Base-by-base conservation (phyloP, 768 basidiomycete genomes). In the Phylloporus arenicola region DNA sequence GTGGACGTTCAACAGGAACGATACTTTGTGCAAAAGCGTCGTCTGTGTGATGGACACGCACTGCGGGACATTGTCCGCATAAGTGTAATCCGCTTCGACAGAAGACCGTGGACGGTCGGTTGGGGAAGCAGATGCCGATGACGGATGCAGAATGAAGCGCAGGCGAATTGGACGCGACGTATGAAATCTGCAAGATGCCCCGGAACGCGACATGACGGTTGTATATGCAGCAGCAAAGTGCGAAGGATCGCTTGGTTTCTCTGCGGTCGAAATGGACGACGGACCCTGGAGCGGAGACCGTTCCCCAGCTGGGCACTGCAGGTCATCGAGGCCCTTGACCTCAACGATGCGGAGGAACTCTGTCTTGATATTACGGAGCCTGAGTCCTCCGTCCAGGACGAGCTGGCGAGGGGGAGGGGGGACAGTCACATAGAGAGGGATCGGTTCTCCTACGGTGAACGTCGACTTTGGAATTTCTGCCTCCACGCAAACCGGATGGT, bases 181-280 rank as follows among this genome's bases (percentile, higher is more conserved):
- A 57, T 96, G 92, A 64, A 96, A 92, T 41, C 92, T 84, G 65
- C 92, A 92, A 17, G 91, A 86, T 38, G 92, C 93, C 41, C 95
- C 95, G 13, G 93, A 92, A 7, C 86, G 80, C 12, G 91, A 84
- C 24, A 97, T 73, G 45, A 84, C 74, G 3, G 76, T 73, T 34
- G 74, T 70, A 56, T 78, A 77, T 37, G 73, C 68, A 16, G 75
- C 69, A 25, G 72, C 71, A 52, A 71, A 71, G 17, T 68, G 54
- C 4, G 54, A 51, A 20, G 72, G 71, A 6, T 71, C 63, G 53
- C 59, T 60, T 22, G 61, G 54, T 46, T 61, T 73, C 62, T 62
- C 69, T 58, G 22, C 48, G 5, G 51, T 43, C 5, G 51, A 61
- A 45, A 47, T 57, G 37, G 68, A 61, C 31, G 72, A 65, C 45